Evolutionary conservation across 345 rosid genomes (phyloP).

Genomic region (Boechera divaricarpa): DNA sequence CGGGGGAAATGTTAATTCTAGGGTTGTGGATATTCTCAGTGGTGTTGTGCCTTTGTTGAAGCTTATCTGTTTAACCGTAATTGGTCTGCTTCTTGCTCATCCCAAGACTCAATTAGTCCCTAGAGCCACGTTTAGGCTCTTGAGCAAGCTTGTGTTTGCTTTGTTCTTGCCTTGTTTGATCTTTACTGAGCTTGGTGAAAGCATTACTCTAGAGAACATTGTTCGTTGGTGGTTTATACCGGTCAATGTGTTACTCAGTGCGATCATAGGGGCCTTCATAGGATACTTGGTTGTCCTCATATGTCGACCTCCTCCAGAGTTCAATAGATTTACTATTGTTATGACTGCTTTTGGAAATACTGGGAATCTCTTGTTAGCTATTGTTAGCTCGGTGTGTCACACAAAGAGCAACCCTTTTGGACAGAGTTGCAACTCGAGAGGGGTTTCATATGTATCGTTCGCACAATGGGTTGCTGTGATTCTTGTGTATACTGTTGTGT

Average conservation of each 20-base stretch:
- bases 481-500: constrained; percentile 95
- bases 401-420: constrained; percentile 73
- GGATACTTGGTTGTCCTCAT: constrained; percentile 72
- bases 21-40: constrained; percentile 53
- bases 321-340: constrained; percentile 75
- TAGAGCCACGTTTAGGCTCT: constrained; percentile 72
- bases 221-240: constrained; percentile 93
- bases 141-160: constrained; percentile 93
- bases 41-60: constrained; percentile 79
- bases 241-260: constrained; percentile 76
- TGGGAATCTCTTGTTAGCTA: constrained; percentile 83
- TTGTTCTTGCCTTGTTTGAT: constrained; percentile 90
- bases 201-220: constrained; percentile 61
- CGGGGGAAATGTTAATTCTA: constrained; percentile 37
- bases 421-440: constrained; percentile 62
- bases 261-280: constrained; percentile 64
- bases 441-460: constrained; percentile 90
- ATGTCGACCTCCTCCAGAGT: constrained; percentile 84
- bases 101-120: constrained; percentile 68
- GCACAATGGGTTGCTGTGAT: constrained; percentile 94
- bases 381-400: constrained; percentile 87
- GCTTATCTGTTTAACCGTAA: constrained; percentile 67
- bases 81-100: constrained; percentile 84
- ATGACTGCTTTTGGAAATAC: constrained; percentile 96
- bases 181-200: constrained; percentile 88